Evolutionary conservation across 768 basidiomycete genomes (phyloP).

Genomic region (Sarcodon sp.): DNA sequence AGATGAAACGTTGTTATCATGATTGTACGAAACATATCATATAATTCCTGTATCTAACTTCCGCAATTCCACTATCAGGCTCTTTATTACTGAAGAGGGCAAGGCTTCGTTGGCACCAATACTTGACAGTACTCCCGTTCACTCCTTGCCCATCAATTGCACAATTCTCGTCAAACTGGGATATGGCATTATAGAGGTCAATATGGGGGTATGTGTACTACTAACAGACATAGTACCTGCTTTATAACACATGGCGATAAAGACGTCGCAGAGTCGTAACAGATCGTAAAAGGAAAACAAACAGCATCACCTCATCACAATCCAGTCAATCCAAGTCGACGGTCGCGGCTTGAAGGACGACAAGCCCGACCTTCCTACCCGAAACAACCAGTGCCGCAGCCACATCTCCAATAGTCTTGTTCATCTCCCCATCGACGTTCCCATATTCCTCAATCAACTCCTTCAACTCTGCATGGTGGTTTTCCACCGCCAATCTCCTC

Average conservation of each 20-base stretch:
- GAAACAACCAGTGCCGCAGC: slow-evolving; percentile 63
- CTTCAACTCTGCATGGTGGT: slow-evolving; percentile 61
- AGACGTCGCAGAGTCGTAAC: neutral
- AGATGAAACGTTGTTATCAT: too few species aligned
- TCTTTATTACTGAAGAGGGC: too few species aligned
- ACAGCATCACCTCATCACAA: too few species aligned
- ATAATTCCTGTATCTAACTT: too few species aligned
- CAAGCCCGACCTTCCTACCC: slow-evolving; percentile 40
- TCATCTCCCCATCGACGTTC: slow-evolving; percentile 44
- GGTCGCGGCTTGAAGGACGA: slow-evolving; percentile 50
- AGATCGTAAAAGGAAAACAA: neutral
- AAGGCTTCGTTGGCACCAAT: too few species aligned
- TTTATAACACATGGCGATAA: neutral
- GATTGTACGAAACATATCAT: too few species aligned
- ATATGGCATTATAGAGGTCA: neutral
- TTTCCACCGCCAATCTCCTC: slow-evolving; percentile 56
- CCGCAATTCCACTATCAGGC: too few species aligned
- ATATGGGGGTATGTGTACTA: neutral
- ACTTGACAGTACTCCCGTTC: too few species aligned
- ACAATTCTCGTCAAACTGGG: too few species aligned
- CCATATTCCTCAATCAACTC: slow-evolving; percentile 40
- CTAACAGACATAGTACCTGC: neutral
- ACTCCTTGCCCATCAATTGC: too few species aligned
- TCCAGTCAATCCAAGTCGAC: neutral
- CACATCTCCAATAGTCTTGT: slow-evolving; percentile 79